phyloP scores from a whole-genome alignment of 108 stramenopile genomes.

The Asterionellopsis glacialis region DNA sequence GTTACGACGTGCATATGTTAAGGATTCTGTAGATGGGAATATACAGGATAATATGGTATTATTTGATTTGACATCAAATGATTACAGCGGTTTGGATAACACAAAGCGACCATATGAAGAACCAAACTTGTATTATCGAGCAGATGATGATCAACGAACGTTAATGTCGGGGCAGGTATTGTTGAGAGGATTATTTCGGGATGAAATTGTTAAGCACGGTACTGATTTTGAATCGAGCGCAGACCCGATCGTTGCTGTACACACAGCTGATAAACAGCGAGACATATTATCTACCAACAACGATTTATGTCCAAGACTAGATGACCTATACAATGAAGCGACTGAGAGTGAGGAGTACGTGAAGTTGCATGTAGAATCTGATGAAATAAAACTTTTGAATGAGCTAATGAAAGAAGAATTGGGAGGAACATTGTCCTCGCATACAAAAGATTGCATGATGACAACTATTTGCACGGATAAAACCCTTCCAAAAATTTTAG shows the following conservation, averaged over 20 bases:
- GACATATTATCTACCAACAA: conserved; percentile 67
- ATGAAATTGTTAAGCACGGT: conserved; percentile 19
- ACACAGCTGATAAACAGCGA: conserved; percentile 64
- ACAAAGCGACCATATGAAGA: conserved; percentile 23
- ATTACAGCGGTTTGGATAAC: too few species aligned
- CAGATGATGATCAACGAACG: conserved; percentile 82
- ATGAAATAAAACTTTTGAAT: conserved; percentile 22
- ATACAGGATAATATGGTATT: conserved; percentile 49
- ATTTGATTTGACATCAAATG: conserved; percentile 41
- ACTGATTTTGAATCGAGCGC: too few species aligned
- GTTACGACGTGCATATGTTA: conserved; percentile 67
- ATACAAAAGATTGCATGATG: conserved; percentile 79
- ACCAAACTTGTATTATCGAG: conserved; percentile 52
- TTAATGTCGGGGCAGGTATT: conserved; percentile 84
- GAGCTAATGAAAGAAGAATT: conserved; percentile 11
- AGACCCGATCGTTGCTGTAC: conserved; percentile 38
- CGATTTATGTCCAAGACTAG: conserved; percentile 59
- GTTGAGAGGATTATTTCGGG: conserved; percentile 63
- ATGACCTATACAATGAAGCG: conserved; percentile 32
- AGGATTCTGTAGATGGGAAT: conserved; percentile 27
- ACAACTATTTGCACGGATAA: conserved; percentile 83
- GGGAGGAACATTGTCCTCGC: conserved; percentile 14
- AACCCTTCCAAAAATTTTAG: conserved; percentile 58
- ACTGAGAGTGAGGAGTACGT: conserved; percentile 42
- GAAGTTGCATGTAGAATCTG: conserved; percentile 18